A percentile compares a stretch with the other conserved stretches of the same genome.
Evolutionary conservation across 2,329 filamentous ascomycete species (phyloP).

Genomic region (Penicillium griseofulvum): DNA sequence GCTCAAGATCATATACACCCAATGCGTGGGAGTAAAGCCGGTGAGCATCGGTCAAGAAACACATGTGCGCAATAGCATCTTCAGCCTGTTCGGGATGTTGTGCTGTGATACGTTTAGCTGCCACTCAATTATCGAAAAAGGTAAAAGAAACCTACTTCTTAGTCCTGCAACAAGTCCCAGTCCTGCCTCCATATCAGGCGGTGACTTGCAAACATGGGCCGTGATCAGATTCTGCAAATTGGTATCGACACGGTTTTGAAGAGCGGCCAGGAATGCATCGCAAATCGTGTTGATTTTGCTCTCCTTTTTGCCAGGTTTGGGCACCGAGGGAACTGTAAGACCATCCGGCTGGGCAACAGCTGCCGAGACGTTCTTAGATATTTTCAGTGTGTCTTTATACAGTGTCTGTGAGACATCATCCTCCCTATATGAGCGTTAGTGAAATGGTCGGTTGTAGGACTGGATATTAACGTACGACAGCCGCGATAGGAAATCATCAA

Average conservation of each 20-base stretch:
- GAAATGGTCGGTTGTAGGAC: conserved; percentile 9
- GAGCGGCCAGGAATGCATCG: conserved; percentile 71
- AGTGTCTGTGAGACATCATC: conserved; percentile 93
- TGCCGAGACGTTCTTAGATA: conserved; percentile 30
- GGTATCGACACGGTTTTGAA: conserved; percentile 61
- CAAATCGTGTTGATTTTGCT: conserved; percentile 85
- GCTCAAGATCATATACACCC: conserved; percentile 85
- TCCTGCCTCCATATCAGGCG: conserved; percentile 84
- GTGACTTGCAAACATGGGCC: conserved; percentile 87
- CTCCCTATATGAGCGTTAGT: conserved; percentile 51
- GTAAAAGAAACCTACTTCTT: conserved; percentile 39
- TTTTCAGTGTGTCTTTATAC: conserved; percentile 79
- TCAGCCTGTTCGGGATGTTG: conserved; percentile 72
- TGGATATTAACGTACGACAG: conserved; percentile 58
- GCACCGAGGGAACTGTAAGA: conserved; percentile 6
- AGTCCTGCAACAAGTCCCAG: conserved; percentile 75
- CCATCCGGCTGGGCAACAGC: conserved; percentile 26
- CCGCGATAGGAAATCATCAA: conserved; percentile 88
- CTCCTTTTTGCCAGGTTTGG: conserved; percentile 23
- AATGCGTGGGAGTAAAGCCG: conserved; percentile 86
- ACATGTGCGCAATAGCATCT: conserved; percentile 91
- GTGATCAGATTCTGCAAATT: conserved; percentile 91
- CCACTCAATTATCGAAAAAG: neutral
- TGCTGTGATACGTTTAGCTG: conserved; percentile 35
- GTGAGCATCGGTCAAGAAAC: conserved; percentile 93